These are phyloP conservation scores for Trypanosoma rangeli DNA, from an alignment of 208 protist species.

Conservation along the genomic window DNA sequence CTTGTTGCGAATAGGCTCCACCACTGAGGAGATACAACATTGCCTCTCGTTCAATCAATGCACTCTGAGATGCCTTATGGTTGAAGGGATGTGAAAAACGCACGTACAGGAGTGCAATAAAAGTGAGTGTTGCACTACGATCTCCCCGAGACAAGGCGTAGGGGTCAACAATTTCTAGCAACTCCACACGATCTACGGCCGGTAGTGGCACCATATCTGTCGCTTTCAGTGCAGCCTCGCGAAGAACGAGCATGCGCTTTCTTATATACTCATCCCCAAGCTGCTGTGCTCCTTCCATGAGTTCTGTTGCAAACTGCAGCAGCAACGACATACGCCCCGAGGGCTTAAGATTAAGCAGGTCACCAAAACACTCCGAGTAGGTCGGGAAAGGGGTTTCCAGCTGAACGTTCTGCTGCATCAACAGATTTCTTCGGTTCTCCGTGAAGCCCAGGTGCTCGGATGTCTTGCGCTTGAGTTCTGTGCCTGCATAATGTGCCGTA, in stretches of 20 bases:
- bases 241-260: slow-evolving; percentile 20
- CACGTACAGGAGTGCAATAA: slow-evolving; percentile 84
- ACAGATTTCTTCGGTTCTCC: slow-evolving; percentile 63
- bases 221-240: slow-evolving; percentile 28
- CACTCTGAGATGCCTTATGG: slow-evolving; percentile 77
- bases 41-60: slow-evolving; percentile 54
- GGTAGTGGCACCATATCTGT: slow-evolving; percentile 28
- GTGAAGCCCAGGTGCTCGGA: slow-evolving; percentile 29
- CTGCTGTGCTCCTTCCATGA: slow-evolving; percentile 47
- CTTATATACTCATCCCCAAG: slow-evolving; percentile 33
- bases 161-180: slow-evolving; percentile 79
- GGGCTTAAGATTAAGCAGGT: slow-evolving; percentile 60
- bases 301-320: slow-evolving; percentile 83
- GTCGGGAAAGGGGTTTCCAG: slow-evolving; percentile 82
- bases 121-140: slow-evolving; percentile 55
- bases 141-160: slow-evolving; percentile 72
- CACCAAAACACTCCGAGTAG: slow-evolving; percentile 86
- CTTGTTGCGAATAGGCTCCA: slow-evolving; percentile 25
- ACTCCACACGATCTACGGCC: slow-evolving; percentile 44
- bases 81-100: slow-evolving; percentile 90
- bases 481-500: neutral
- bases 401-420: slow-evolving; percentile 80
- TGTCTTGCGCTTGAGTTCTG: neutral
- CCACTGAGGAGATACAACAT: slow-evolving; percentile 75
- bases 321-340: slow-evolving; percentile 75